phyloP scores from a whole-genome alignment of 352 stramenopile genomes.

The Globisporangium sylvaticum region DNA sequence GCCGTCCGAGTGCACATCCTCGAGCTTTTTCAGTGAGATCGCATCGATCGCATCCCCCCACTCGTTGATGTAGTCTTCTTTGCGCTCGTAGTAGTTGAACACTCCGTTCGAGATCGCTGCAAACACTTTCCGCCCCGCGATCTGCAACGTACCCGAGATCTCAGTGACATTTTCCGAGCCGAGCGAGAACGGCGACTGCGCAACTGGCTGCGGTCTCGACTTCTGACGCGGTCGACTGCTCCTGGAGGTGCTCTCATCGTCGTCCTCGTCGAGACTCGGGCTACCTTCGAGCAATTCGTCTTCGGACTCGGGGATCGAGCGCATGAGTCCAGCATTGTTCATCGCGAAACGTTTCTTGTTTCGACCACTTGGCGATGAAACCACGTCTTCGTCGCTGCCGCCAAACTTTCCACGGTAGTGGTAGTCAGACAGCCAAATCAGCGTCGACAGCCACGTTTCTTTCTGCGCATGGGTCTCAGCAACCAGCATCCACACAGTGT shows the following conservation, averaged over 20 bases:
- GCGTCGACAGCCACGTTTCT: constrained; percentile 78
- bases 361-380: constrained; percentile 16
- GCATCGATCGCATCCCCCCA: constrained; percentile 83
- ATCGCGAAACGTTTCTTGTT: constrained; percentile 41
- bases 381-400: constrained; percentile 6
- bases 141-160: constrained; percentile 35
- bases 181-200: constrained; percentile 20
- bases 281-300: constrained; percentile 18
- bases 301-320: constrained; percentile 40
- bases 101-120: constrained; percentile 79
- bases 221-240: constrained; percentile 7
- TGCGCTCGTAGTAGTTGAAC: constrained; percentile 84
- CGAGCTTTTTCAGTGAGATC: constrained; percentile 72
- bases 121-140: constrained; percentile 59
- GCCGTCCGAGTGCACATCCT: constrained; percentile 75
- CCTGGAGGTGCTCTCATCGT: background rate
- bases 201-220: constrained; percentile 10
- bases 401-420: constrained; percentile 47
- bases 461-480: constrained; percentile 79
- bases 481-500: constrained; percentile 79
- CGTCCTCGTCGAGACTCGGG: constrained; percentile 3
- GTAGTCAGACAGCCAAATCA: constrained; percentile 87
- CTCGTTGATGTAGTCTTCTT: constrained; percentile 77
- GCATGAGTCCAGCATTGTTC: constrained; percentile 46
- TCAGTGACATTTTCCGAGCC: constrained; percentile 18